A percentile compares a stretch with the other conserved stretches of the same genome.
These are phyloP conservation scores for Coemansia sp. DNA, from an alignment of 192 early-diverging fungal species.

Conservation along the genomic window DNA sequence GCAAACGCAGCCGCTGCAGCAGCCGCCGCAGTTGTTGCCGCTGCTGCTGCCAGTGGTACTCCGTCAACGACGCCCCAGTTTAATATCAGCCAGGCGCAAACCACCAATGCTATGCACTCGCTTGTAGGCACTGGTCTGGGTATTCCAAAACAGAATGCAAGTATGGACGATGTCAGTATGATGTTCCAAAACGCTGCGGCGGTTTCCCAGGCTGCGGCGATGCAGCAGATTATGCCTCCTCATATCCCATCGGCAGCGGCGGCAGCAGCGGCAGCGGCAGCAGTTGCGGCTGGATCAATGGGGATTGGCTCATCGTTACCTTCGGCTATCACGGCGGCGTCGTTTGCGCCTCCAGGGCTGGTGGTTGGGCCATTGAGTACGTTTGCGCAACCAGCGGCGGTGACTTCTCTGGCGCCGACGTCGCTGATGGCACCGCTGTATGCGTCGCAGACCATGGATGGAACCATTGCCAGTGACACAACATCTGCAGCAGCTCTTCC, in stretches of 20 bases:
- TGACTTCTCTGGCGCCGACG: neutral
- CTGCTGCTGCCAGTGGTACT: neutral
- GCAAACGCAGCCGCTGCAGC: neutral
- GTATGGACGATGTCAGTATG: neutral
- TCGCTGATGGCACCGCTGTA: neutral
- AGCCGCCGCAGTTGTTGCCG: neutral
- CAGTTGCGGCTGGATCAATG: neutral
- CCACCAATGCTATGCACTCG: conserved; percentile 1
- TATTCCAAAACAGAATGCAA: conserved; percentile 1
- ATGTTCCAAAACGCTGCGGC: neutral
- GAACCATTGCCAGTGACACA: neutral
- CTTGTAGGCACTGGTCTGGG: neutral
- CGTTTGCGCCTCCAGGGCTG: neutral
- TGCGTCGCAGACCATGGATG: neutral
- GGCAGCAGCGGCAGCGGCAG: neutral
- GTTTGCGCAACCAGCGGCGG: conserved; percentile 3
- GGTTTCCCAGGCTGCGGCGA: neutral
- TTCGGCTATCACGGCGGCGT: neutral
- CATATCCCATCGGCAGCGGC: neutral
- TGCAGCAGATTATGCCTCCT: neutral
- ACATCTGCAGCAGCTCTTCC: neutral
- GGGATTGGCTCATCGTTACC: neutral
- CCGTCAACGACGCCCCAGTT: neutral
- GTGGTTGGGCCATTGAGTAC: neutral
- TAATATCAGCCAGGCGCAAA: neutral